Evolutionary conservation across 1,284 basidiomycete species (phyloP).

Genomic region (Salmacisia buchloeana): DNA sequence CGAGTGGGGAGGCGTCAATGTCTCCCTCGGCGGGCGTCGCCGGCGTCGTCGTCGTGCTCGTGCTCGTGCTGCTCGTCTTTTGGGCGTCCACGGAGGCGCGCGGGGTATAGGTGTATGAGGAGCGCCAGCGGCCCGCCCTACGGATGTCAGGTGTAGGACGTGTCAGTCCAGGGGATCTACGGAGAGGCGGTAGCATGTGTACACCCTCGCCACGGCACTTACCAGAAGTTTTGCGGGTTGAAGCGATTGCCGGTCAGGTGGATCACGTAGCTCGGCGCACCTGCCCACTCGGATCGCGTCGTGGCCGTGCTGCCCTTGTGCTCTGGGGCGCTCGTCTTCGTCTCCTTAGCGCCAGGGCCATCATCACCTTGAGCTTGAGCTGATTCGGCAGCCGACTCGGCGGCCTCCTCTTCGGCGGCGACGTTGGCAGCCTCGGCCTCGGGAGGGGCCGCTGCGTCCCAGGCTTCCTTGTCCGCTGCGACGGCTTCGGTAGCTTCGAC

Average conservation of each 20-base stretch:
- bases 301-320: neutral
- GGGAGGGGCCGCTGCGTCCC: neutral
- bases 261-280: slow-evolving; percentile 17
- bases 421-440: neutral
- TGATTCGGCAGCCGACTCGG: neutral
- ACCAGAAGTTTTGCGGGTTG: slow-evolving; percentile 49
- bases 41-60: too few relatives aligned
- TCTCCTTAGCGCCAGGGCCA: neutral
- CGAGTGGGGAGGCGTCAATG: slow-evolving; percentile 12
- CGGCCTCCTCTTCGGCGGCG: neutral
- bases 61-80: too few relatives aligned
- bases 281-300: neutral
- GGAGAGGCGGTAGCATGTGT: neutral
- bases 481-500: slow-evolving; percentile 16
- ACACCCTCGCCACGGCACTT: too few relatives aligned
- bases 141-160: neutral
- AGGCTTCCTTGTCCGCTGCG: neutral
- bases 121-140: slow-evolving; percentile 15
- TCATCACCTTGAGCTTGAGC: neutral
- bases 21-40: neutral
- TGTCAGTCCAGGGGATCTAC: neutral
- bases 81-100: neutral
- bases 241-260: slow-evolving; percentile 45
- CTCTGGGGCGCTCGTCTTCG: neutral
- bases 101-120: slow-evolving; percentile 9